Base-by-base conservation (phyloP, 306 rosid species). In the Cicer bijugum region DNA sequence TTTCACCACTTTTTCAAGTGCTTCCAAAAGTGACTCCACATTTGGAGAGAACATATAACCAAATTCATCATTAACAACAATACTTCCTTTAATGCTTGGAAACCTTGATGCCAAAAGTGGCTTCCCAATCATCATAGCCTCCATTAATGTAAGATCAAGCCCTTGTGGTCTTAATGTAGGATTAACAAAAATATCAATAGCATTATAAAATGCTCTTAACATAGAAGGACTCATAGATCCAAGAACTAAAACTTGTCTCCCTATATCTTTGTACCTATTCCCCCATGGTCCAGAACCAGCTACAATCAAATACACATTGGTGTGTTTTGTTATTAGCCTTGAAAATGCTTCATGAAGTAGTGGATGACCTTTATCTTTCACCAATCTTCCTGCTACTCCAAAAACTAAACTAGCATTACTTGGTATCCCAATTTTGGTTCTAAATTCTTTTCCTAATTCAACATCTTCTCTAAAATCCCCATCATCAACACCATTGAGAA, bases 231-330 rank as follows among this genome's bases (percentile, higher is more conserved):
- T 88, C 96, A 91, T 78, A 0, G 98, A 89, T n/a, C 98, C 98
- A 11, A 94, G 79, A 60, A 84, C 96, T 8, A 91, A 67, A n/a
- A 88, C 97, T 69, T 86, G 91, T 28, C 75, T 81, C 14, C 96
- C 96, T 40, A 94, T 65, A 37, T 91, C 97, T 50, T 75, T 89
- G 78, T 94, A 94, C 42, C 96, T 42, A 7, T 81, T 82, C 61
- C 76, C 90, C 98, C 98, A 94, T 2, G 98, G 98, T 45, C 97
- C 98, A 2, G 98, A 89, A 1, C 98, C 98, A 10, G 96, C 98
- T 46, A 94, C 89, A 42, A 91, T 68, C 75, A 94, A 75, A 51
- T 89, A 94, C 8, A 88, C 89, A 38, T 87, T 75, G 0, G 89
- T 75, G 69, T 87, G 61, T 16, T 85, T 90, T 2, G 74, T 42